A percentile compares a stretch with the other conserved stretches of the same genome.
Conservation (phyloP, 2,329 filamentous ascomycete genomes). For the Hypomyces rosellus region DNA sequence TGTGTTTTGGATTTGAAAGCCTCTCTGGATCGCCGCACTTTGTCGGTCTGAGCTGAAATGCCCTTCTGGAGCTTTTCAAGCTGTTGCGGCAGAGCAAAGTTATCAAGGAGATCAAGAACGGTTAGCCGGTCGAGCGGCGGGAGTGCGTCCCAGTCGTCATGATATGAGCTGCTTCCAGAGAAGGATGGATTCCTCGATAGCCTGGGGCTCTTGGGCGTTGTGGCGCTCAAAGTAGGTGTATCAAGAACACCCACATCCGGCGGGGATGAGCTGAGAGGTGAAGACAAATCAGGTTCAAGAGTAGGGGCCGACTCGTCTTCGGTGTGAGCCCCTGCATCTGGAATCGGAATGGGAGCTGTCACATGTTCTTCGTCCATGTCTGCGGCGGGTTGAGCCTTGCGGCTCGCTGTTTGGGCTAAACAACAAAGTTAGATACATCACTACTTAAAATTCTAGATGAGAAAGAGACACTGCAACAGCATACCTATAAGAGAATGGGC, state of each 20-base stretch:
- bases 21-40: conserved; percentile 75
- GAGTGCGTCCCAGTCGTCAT: conserved; percentile 81
- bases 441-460: neutral
- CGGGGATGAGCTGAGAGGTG: conserved; percentile 38
- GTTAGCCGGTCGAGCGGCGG: conserved; percentile 85
- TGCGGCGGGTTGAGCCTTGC: neutral
- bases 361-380: conserved; percentile 9
- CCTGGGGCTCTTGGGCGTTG: conserved; percentile 42
- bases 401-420: neutral
- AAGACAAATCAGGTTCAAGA: conserved; percentile 34
- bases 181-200: conserved; percentile 75
- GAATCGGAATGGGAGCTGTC: conserved; percentile 6
- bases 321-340: neutral
- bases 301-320: conserved; percentile 21
- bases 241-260: conserved; percentile 39
- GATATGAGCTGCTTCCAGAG: conserved; percentile 77
- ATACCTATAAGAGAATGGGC: neutral
- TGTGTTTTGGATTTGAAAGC: conserved; percentile 69
- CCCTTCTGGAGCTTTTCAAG: conserved; percentile 85
- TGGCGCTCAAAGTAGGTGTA: conserved; percentile 45
- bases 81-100: conserved; percentile 82
- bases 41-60: conserved; percentile 75
- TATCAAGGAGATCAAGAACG: conserved; percentile 90
- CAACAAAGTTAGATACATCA: neutral
- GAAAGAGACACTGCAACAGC: neutral